Evolutionary conservation across 768 basidiomycete species (phyloP).

Genomic region (Rhodocollybia butyracea): DNA sequence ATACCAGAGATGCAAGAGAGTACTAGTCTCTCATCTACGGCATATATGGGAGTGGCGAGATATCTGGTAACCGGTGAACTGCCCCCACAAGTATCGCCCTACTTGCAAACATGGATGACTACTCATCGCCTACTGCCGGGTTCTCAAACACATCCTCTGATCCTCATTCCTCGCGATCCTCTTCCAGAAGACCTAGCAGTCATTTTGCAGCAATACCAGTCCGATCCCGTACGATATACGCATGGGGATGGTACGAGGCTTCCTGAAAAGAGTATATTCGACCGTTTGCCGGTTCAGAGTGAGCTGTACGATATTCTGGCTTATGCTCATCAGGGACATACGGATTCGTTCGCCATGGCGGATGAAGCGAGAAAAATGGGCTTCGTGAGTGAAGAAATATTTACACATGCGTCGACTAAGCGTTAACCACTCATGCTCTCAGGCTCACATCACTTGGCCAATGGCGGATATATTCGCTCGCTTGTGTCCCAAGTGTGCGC

Average conservation of each 20-base stretch:
- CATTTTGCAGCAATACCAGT: not conserved
- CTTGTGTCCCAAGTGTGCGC: conserved; percentile 3
- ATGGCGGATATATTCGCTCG: conserved; percentile 7
- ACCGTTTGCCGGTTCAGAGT: conserved; percentile 45
- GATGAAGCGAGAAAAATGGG: conserved; percentile 17
- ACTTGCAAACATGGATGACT: conserved; percentile 6
- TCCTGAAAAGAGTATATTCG: conserved; percentile 30
- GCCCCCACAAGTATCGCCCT: not conserved
- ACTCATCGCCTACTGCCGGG: conserved; percentile 7
- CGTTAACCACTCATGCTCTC: conserved; percentile 8
- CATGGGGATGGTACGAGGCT: conserved; percentile 7
- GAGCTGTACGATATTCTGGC: conserved; percentile 48
- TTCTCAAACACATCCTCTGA: conserved; percentile 4
- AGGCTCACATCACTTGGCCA: conserved; percentile 9
- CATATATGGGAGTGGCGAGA: conserved; percentile 3
- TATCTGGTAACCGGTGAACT: conserved; percentile 2
- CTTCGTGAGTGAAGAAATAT: conserved; percentile 44
- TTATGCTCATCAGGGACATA: conserved; percentile 1
- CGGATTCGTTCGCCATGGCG: not conserved
- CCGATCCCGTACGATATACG: not conserved
- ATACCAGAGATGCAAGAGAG: conserved; percentile 9
- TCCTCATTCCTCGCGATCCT: conserved; percentile 7
- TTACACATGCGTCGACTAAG: conserved; percentile 38
- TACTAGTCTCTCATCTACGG: not conserved
- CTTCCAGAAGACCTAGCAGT: conserved; percentile 2